These are phyloP conservation scores for Aspergillus awamori DNA, from an alignment of 2,329 filamentous ascomycete genomes.

Conservation along the genomic window DNA sequence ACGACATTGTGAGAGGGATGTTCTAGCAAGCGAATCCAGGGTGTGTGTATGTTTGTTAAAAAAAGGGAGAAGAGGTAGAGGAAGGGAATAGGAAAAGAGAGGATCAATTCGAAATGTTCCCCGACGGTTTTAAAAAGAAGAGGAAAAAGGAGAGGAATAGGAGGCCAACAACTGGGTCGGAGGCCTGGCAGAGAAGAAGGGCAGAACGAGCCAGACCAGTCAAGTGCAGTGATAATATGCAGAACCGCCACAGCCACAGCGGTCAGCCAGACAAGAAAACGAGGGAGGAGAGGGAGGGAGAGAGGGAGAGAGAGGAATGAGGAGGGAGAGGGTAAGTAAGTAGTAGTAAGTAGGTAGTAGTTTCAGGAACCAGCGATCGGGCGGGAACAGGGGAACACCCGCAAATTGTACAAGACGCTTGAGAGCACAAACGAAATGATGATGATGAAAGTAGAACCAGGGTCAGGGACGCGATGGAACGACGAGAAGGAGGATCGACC, in stretches of 20 bases:
- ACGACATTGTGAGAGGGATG: slow-evolving; percentile 61
- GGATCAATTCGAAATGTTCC: slow-evolving; percentile 9
- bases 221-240: slow-evolving; percentile 22
- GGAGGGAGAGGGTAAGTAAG: background rate
- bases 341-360: background rate
- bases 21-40: slow-evolving; percentile 8
- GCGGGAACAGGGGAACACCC: slow-evolving; percentile 7
- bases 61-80: background rate
- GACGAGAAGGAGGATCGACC: slow-evolving; percentile 13
- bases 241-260: slow-evolving; percentile 33
- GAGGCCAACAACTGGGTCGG: slow-evolving; percentile 5
- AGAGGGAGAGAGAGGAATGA: too few relatives aligned
- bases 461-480: slow-evolving; percentile 3
- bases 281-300: background rate
- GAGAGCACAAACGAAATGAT: background rate
- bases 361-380: slow-evolving; percentile 18
- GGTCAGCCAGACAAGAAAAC: slow-evolving; percentile 22
- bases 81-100: slow-evolving; percentile 8
- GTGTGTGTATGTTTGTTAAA: background rate
- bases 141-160: slow-evolving; percentile 13
- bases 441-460: slow-evolving; percentile 11
- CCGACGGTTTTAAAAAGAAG: slow-evolving; percentile 17
- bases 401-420: background rate
- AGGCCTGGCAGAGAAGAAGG: slow-evolving; percentile 6
- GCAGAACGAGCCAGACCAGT: slow-evolving; percentile 11